Evolutionary conservation across 208 protist genomes (phyloP).

Genomic region (Endotrypanum monterogeii): DNA sequence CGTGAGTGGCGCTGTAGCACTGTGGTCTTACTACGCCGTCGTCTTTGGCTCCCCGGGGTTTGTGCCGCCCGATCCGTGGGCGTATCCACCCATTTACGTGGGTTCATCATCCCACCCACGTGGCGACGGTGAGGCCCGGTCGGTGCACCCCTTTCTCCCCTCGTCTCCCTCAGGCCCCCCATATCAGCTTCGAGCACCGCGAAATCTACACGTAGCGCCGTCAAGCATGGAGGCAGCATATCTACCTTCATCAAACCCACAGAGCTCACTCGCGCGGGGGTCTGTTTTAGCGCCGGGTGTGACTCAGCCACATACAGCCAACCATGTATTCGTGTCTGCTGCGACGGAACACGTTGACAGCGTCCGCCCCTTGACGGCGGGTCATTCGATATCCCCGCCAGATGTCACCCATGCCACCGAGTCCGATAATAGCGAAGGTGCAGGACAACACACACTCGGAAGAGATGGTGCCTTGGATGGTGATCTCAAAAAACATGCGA

Average conservation of each 20-base stretch:
- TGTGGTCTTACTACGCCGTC: slow-evolving; percentile 49
- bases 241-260: background rate
- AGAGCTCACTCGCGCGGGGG: background rate
- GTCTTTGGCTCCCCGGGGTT: slow-evolving; percentile 63
- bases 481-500: background rate
- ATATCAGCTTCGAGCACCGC: background rate
- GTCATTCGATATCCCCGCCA: background rate
- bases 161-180: background rate
- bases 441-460: background rate
- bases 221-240: background rate
- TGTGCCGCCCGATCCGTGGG: slow-evolving; percentile 50
- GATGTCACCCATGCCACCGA: background rate
- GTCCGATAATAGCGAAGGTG: background rate
- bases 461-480: background rate
- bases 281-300: background rate
- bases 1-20: slow-evolving; percentile 9
- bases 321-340: background rate
- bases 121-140: background rate
- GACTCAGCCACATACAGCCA: background rate
- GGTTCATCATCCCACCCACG: background rate
- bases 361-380: background rate
- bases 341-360: background rate
- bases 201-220: background rate
- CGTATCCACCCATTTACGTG: slow-evolving; percentile 41
- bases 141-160: background rate